phyloP scores from a whole-genome alignment of 2,329 filamentous ascomycete genomes.

The Periglandula ipomoeae region DNA sequence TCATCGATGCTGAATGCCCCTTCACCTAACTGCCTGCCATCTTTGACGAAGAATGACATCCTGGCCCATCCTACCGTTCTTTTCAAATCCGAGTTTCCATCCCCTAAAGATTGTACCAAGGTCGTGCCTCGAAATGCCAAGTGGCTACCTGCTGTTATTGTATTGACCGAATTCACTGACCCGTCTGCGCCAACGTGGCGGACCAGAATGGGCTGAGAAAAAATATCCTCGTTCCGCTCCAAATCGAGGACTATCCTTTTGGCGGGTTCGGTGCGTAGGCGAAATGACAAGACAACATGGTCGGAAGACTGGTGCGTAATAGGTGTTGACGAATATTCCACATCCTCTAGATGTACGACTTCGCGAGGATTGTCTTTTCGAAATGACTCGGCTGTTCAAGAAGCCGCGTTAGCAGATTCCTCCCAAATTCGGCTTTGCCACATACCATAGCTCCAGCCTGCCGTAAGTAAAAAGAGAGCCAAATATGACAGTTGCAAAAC shows the following conservation, averaged over 20 bases:
- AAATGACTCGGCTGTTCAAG: constrained; percentile 2
- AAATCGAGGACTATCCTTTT: constrained; percentile 2
- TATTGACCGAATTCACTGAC: constrained; percentile 4
- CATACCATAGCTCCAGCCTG: not conserved
- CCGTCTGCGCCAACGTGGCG: constrained; percentile 7
- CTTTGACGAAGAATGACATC: constrained; percentile 4
- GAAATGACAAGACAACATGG: not conserved
- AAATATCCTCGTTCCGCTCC: constrained; percentile 9
- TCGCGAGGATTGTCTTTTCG: not conserved
- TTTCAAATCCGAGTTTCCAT: not conserved
- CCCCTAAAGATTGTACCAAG: not conserved
- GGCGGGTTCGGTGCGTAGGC: not conserved
- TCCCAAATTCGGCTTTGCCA: not conserved
- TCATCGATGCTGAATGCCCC: constrained; percentile 11
- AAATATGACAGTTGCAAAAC: too few species aligned
- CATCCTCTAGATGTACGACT: not conserved
- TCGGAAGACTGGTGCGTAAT: not conserved
- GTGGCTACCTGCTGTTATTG: constrained; percentile 5
- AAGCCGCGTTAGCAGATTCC: too few species aligned
- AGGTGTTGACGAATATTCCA: not conserved
- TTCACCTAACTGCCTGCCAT: constrained; percentile 6
- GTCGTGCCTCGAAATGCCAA: constrained; percentile 8
- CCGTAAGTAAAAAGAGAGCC: not conserved
- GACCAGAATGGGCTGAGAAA: constrained; percentile 6
- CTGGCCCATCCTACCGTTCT: constrained; percentile 8